A percentile compares a stretch with the other conserved stretches of the same genome.
These are phyloP conservation scores for Blastobotrys ciferrii DNA, from an alignment of 1,139 yeast species.

Conservation along the genomic window DNA sequence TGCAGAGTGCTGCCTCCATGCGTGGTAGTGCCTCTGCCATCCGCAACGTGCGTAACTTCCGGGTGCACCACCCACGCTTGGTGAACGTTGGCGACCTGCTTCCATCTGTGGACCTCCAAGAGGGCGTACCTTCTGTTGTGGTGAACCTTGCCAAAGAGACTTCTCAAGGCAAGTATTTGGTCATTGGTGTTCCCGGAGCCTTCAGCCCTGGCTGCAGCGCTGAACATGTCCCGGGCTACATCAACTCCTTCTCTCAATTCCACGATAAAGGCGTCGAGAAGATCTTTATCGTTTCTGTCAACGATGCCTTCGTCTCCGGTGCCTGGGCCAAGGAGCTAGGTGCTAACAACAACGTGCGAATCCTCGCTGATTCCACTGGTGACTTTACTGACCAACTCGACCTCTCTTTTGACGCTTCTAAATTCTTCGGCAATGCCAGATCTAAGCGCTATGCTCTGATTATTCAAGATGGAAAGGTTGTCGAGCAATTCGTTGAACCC, in stretches of 20 bases:
- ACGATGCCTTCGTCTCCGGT: constrained; percentile 80
- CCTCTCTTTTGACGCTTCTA: constrained; percentile 66
- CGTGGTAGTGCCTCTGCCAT: not conserved
- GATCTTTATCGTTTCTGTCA: constrained; percentile 70
- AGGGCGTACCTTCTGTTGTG: constrained; percentile 66
- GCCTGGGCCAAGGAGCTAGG: constrained; percentile 65
- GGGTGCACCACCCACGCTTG: constrained; percentile 27
- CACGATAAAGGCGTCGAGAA: constrained; percentile 60
- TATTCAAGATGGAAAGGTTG: constrained; percentile 70
- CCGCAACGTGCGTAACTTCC: constrained; percentile 27
- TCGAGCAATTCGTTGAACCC: constrained; percentile 70
- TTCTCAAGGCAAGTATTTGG: constrained; percentile 51
- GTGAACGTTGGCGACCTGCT: constrained; percentile 42
- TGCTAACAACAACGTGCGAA: constrained; percentile 33
- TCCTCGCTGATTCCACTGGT: constrained; percentile 77
- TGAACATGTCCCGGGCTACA: constrained; percentile 75
- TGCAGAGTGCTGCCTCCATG: not conserved
- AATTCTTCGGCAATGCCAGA: constrained; percentile 71
- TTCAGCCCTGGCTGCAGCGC: constrained; percentile 84
- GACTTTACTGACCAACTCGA: constrained; percentile 66
- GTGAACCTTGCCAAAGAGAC: constrained; percentile 60
- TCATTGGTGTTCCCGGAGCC: constrained; percentile 90
- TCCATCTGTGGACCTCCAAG: constrained; percentile 56
- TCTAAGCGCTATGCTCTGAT: constrained; percentile 74
- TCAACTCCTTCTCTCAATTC: constrained; percentile 51